Conservation (phyloP, 192 early-diverging fungal species). For the Entophlyctis luteolus region DNA sequence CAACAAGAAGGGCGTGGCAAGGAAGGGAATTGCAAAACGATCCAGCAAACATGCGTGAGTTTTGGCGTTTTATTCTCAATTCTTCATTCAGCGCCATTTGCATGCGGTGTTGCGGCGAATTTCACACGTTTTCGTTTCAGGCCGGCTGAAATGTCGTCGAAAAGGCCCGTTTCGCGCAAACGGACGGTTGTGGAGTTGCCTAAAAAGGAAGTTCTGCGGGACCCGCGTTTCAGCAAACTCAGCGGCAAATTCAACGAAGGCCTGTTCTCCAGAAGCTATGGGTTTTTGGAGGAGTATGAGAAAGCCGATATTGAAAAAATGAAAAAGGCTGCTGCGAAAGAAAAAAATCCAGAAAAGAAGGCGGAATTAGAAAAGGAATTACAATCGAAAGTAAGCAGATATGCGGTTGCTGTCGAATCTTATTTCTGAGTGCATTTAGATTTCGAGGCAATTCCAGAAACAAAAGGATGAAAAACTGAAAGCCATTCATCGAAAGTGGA, state of each 20-base stretch:
- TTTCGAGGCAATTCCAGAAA: constrained; percentile 27
- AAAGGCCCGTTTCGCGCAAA: constrained; percentile 67
- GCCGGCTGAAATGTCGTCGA: constrained; percentile 75
- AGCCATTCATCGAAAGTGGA: constrained; percentile 67
- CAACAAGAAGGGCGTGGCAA: constrained; percentile 39
- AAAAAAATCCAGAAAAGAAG: constrained; percentile 59
- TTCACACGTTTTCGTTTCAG: constrained; percentile 33
- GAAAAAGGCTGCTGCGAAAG: constrained; percentile 58
- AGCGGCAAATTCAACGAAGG: constrained; percentile 89
- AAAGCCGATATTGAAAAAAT: constrained; percentile 70
- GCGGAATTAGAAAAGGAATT: constrained; percentile 58
- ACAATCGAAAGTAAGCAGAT: constrained; percentile 57
- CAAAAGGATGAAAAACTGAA: constrained; percentile 49
- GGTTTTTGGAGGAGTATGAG: constrained; percentile 79
- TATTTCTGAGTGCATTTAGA: background rate
- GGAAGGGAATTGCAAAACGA: constrained; percentile 31
- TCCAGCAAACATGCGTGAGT: constrained; percentile 16
- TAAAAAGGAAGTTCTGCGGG: constrained; percentile 66
- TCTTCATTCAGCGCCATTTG: background rate
- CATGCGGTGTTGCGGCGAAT: background rate
- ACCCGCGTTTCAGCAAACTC: constrained; percentile 89
- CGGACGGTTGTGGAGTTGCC: constrained; percentile 65
- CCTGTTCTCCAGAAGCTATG: constrained; percentile 88
- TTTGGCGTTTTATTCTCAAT: background rate
- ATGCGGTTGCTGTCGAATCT: background rate